Conservation (phyloP, 2,329 filamentous ascomycete genomes). For the Harringtonia lauricola region DNA sequence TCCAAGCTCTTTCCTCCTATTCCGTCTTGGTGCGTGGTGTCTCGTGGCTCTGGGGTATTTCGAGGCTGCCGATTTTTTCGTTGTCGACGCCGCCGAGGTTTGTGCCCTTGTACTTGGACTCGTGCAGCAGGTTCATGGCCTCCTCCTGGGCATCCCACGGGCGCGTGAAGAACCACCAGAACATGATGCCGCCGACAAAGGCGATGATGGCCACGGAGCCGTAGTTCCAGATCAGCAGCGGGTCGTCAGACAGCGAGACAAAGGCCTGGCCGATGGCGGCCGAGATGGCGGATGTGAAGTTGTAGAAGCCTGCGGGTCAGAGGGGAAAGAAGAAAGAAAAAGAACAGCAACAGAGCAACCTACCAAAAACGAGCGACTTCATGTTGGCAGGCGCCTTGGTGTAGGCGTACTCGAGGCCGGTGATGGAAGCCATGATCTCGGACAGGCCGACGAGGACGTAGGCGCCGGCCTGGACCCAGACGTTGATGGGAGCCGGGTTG, state of each 20-base stretch:
- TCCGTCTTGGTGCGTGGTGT: no score
- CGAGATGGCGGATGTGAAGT: conserved; percentile 38
- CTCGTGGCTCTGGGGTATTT: no score
- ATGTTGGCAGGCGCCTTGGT: conserved; percentile 68
- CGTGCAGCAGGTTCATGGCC: conserved; percentile 1
- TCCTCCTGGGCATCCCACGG: conserved; percentile 2
- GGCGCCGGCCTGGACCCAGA: conserved; percentile 46
- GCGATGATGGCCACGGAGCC: conserved; percentile 54
- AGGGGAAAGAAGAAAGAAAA: conserved; percentile 44
- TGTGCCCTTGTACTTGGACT: neutral
- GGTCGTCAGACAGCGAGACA: conserved; percentile 31
- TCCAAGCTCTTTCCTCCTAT: no score
- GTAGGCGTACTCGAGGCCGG: conserved; percentile 62
- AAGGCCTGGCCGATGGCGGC: conserved; percentile 54
- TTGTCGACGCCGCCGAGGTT: neutral
- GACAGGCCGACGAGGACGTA: conserved; percentile 38
- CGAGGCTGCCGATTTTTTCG: neutral
- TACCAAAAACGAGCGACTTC: conserved; percentile 47
- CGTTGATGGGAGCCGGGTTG: conserved; percentile 35
- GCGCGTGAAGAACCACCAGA: conserved; percentile 37
- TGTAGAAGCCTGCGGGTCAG: neutral
- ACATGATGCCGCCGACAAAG: conserved; percentile 49
- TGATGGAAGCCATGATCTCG: conserved; percentile 39
- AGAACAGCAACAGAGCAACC: neutral
- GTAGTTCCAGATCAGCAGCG: conserved; percentile 66